Conservation (phyloP, 148 eudicot genomes). For the Rhododendron vialii region DNA sequence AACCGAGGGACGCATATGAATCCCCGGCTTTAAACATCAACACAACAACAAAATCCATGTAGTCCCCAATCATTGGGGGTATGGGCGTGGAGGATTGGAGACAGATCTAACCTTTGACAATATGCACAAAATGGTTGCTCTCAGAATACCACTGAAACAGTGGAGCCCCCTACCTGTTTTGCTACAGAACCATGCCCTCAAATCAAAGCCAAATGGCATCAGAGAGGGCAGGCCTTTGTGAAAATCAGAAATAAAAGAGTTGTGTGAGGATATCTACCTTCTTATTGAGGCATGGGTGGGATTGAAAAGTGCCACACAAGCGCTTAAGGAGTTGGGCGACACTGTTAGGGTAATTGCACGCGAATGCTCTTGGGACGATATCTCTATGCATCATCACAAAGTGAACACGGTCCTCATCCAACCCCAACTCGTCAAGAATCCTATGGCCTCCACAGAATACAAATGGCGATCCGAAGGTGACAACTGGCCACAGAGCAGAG, state of each 20-base stretch:
- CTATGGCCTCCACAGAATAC: conserved; percentile 73
- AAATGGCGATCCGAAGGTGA: conserved; percentile 80
- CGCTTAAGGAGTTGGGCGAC: conserved; percentile 66
- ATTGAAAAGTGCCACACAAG: conserved; percentile 49
- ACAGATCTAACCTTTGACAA: too few relatives aligned
- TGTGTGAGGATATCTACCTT: conserved; percentile 40
- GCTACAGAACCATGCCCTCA: too few relatives aligned
- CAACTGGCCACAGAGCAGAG: conserved; percentile 57
- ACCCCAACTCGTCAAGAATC: conserved; percentile 45
- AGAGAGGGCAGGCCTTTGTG: background rate
- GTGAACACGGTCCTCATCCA: conserved; percentile 56
- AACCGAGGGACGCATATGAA: background rate
- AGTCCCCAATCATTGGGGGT: too few relatives aligned
- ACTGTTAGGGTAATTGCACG: conserved; percentile 75
- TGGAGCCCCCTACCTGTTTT: too few relatives aligned
- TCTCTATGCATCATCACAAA: conserved; percentile 87
- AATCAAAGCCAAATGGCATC: too few relatives aligned
- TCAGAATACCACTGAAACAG: too few relatives aligned
- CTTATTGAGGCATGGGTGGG: conserved; percentile 73
- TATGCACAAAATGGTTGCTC: too few relatives aligned
- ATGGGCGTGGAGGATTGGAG: too few relatives aligned
- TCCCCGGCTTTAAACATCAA: background rate
- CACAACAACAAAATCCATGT: background rate
- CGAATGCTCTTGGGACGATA: conserved; percentile 85
- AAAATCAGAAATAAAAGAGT: background rate